phyloP scores from a whole-genome alignment of 108 stramenopile species.

The Stephanodiscus minutulus region DNA sequence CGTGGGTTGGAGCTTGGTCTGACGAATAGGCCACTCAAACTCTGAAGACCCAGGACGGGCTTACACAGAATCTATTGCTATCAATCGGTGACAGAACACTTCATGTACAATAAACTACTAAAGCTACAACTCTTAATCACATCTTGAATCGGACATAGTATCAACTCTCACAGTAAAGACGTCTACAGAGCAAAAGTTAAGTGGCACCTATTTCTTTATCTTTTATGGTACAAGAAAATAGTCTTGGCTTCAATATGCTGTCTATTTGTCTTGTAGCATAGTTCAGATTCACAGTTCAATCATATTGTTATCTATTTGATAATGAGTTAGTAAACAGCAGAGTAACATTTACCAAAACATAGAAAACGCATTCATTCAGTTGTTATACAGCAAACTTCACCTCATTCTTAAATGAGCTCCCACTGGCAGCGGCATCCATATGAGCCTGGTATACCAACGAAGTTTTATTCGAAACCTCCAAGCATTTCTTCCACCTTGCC shows the following conservation, averaged over 20 bases:
- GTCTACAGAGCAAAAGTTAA: too few species aligned
- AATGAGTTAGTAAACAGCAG: too few species aligned
- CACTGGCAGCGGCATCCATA: constrained; percentile 77
- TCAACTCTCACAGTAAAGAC: too few species aligned
- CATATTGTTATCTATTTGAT: too few species aligned
- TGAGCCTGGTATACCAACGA: constrained; percentile 86
- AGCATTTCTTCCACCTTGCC: constrained; percentile 80
- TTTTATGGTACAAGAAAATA: too few species aligned
- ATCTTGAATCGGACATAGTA: neutral
- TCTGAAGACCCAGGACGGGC: constrained; percentile 1
- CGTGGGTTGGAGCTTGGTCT: constrained; percentile 43
- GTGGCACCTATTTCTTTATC: too few species aligned
- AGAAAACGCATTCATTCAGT: neutral
- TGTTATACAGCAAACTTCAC: constrained; percentile 76
- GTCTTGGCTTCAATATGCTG: too few species aligned
- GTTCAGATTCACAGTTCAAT: too few species aligned
- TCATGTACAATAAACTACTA: neutral
- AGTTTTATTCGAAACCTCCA: constrained; percentile 77
- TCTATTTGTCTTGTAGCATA: too few species aligned
- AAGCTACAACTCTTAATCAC: neutral
- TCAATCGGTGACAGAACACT: neutral
- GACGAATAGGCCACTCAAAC: constrained; percentile 44
- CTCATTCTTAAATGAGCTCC: constrained; percentile 79
- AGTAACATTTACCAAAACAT: neutral
- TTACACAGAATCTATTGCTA: neutral